A percentile compares a stretch with the other conserved stretches of the same genome.
These are phyloP conservation scores for Helotiales sp. DNA, from an alignment of 2,329 filamentous ascomycete genomes.

Conservation along the genomic window DNA sequence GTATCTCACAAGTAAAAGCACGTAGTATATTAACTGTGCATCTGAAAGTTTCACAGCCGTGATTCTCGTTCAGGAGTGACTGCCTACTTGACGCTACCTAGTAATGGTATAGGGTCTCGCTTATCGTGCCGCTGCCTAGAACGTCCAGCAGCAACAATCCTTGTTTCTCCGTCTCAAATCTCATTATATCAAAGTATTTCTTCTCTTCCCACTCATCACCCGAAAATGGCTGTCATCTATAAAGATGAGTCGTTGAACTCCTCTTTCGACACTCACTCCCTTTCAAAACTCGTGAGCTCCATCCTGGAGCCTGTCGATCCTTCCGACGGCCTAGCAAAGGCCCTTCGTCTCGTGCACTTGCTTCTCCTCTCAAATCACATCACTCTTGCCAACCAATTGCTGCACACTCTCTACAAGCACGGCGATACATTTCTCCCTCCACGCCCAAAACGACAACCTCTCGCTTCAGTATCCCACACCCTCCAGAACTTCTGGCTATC, in stretches of 20 bases:
- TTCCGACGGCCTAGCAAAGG: neutral
- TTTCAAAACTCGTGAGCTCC: conserved; percentile 10
- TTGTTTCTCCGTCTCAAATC: too few species aligned
- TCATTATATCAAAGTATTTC: too few species aligned
- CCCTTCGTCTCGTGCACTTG: conserved; percentile 4
- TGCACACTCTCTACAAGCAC: conserved; percentile 3
- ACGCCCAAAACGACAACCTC: neutral
- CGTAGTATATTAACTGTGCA: too few species aligned
- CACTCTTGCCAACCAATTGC: conserved; percentile 5
- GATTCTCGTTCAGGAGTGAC: too few species aligned
- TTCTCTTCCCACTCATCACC: too few species aligned
- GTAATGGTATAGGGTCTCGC: too few species aligned
- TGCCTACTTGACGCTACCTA: too few species aligned
- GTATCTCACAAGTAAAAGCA: too few species aligned
- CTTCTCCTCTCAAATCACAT: conserved; percentile 17
- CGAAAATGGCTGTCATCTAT: neutral
- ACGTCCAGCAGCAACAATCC: too few species aligned
- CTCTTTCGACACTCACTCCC: neutral
- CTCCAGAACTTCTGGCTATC: conserved; percentile 1
- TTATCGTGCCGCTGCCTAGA: too few species aligned
- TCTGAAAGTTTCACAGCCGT: too few species aligned
- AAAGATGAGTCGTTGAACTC: neutral
- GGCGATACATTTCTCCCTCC: neutral
- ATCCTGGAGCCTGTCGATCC: conserved; percentile 8
- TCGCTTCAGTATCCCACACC: neutral